Percentiles rank a stretch among this genome's conserved stretches.
These are phyloP conservation scores for Lumnitzera racemosa DNA, from an alignment of 345 rosid genomes.

Conservation along the genomic window DNA sequence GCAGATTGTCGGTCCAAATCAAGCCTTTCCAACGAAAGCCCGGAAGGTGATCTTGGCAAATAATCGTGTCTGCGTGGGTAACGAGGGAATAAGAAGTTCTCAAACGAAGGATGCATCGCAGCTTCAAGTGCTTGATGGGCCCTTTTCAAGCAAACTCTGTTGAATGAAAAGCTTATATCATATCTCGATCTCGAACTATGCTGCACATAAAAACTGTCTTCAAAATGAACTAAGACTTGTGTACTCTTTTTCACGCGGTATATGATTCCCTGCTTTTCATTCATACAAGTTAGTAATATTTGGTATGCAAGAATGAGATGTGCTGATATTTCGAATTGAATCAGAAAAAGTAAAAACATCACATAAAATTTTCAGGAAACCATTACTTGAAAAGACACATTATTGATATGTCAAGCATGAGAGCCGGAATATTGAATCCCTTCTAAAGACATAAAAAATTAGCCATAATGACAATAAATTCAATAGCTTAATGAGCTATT, in stretches of 20 bases:
- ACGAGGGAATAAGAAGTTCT: constrained; percentile 25
- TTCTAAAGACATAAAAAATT: too few relatives aligned
- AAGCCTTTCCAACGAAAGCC: constrained; percentile 1
- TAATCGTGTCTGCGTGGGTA: background rate
- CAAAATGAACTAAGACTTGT: constrained; percentile 25
- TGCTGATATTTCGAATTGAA: too few relatives aligned
- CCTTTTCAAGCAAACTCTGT: constrained; percentile 31
- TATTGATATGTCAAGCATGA: too few relatives aligned
- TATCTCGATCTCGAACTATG: constrained; percentile 19
- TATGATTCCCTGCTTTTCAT: constrained; percentile 27
- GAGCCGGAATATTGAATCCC: too few relatives aligned
- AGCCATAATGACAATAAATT: too few relatives aligned
- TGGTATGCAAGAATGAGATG: too few relatives aligned
- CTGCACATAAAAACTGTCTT: constrained; percentile 22
- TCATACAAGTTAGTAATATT: background rate
- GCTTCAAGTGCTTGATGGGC: constrained; percentile 37
- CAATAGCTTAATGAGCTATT: too few relatives aligned
- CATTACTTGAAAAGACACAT: too few relatives aligned
- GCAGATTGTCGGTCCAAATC: constrained; percentile 10
- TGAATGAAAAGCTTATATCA: constrained; percentile 35
- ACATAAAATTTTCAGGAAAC: too few relatives aligned
- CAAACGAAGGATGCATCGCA: constrained; percentile 13
- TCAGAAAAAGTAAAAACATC: too few relatives aligned
- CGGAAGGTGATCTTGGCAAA: background rate
- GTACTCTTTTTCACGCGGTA: constrained; percentile 19